phyloP scores from a whole-genome alignment of 768 basidiomycete species.

The Daedaleopsis nitida region DNA sequence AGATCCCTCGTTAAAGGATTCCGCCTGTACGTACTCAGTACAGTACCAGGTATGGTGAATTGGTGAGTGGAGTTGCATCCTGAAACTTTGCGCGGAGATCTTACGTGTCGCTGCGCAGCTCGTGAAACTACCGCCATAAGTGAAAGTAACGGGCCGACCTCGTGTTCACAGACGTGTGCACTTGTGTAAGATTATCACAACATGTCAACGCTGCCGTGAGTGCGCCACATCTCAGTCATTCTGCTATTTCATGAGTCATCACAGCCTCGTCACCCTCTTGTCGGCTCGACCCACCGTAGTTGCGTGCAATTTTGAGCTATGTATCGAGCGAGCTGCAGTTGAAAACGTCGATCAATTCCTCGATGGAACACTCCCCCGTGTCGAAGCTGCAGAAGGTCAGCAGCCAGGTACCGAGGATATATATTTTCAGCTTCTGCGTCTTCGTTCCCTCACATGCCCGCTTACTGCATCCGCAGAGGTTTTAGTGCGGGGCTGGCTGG shows the following conservation, averaged over 20 bases:
- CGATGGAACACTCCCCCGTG: no score
- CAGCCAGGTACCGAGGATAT: neutral
- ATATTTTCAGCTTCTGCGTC: neutral
- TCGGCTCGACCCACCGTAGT: neutral
- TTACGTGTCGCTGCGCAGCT: constrained; percentile 26
- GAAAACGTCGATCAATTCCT: no score
- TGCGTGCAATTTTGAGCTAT: neutral
- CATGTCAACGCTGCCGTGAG: neutral
- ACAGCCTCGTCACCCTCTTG: neutral
- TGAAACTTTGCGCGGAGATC: neutral
- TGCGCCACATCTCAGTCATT: neutral
- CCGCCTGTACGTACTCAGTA: no score
- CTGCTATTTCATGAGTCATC: neutral
- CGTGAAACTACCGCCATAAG: constrained; percentile 33
- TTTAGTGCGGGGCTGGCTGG: neutral
- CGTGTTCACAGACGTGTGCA: neutral
- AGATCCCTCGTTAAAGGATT: neutral
- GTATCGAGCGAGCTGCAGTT: neutral
- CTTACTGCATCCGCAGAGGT: neutral
- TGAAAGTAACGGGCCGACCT: constrained; percentile 5
- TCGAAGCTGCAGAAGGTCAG: neutral
- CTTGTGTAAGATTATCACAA: neutral
- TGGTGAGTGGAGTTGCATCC: neutral
- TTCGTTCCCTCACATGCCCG: no score
- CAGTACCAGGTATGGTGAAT: no score